Evolutionary conservation across 192 early-diverging fungal genomes (phyloP), one percentile per base, ranked within the genome.

Genomic region (Entomortierella beljakovae): DNA sequence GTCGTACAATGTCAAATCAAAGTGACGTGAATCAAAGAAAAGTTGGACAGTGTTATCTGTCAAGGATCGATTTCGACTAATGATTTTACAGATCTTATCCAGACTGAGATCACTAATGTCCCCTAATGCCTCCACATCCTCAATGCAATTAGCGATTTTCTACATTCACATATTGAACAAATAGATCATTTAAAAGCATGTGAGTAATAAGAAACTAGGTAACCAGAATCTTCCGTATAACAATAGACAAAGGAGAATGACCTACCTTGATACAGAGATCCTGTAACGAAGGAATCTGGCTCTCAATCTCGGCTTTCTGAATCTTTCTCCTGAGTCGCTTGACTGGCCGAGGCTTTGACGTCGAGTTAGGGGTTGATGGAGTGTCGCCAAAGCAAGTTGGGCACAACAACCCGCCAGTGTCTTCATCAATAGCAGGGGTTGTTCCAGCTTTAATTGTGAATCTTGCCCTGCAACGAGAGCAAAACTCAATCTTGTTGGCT

Each of bases 111-210:
- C 81, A 13, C 91, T 81, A 31, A 97, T 92, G 68, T 93, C 92
- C n/a, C 95, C 95, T 82, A 97, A 89, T 20, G 87, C 87, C 54
- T 95, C 94, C 0, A 97, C 91, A 68, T 88, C 87, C 56, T 95
- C 92, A 50, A 97, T 90, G 60, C 92, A 85, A 58, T 84, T 84
- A 2, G 92, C 93, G 71, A 95, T 90, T 26, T 87, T 64, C 87
- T 90, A 23, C 16, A n/a, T 23, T 23, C 50, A 25, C 50, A 31
- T 0, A n/a, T 9, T 55, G 42, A 2, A 58, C 22, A 35, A 42
- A 52, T 33, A 53, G 31, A 49, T 6, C 35, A 49, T 25, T 25
- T 25, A 55, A 50, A 50, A 50, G 23, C 20, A 50, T 16, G 40
- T 48, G 22, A 1, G 1, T 34, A 51, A 18, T n/a, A 32, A 51